Base-by-base conservation (phyloP, 768 basidiomycete genomes). In the Leccinellum luteum region DNA sequence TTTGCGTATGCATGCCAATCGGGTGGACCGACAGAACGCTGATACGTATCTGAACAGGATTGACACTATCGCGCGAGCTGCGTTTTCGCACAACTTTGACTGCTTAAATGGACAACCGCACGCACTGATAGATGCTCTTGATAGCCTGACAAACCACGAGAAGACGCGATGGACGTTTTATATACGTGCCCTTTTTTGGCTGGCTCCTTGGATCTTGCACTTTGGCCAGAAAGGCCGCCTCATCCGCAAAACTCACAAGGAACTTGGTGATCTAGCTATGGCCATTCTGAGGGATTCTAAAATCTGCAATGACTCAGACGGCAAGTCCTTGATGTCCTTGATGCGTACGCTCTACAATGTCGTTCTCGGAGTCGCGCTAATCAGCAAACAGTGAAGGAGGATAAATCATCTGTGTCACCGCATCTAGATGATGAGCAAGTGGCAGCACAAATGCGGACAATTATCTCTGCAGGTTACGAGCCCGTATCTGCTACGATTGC, bases 141-240 rank as follows among this genome's bases (percentile, higher is more conserved):
- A 86, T 62, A 78, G 79, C 27, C 71, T 86, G 25, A 85, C 83
- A n/a, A 85, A 85, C 65, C 80, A 79, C 48, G 79, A 85, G 65
- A 79, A 84, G 64, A 82, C 75, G 35, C 62, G 64, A n/a, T 78
- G 80, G 50, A 82, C 82, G 4, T 85, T 85, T 65, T 85, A 85
- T 61, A 85, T 85, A 77, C 80, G 83, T 38, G 81, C 85, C 35
- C 72, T 86, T 25, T 85, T 86, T 55, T 85, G 82, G 83, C 67
- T 83, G 15, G 78, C 81, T 27, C 85, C 85, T 3, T 75, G 80
- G 43, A 78, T 86, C 48, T 64, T 85, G 14, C 75, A 76, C 27
- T 75, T 85, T 13, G 83, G 85, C 4, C 77, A 79, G 69, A 85
- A 85, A 64, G 83, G 83, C 12, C 70, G 78, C 54, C 81, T 84